Conservation (phyloP, 1,139 yeast species). For the Groenewaldozyma auringiensis region DNA sequence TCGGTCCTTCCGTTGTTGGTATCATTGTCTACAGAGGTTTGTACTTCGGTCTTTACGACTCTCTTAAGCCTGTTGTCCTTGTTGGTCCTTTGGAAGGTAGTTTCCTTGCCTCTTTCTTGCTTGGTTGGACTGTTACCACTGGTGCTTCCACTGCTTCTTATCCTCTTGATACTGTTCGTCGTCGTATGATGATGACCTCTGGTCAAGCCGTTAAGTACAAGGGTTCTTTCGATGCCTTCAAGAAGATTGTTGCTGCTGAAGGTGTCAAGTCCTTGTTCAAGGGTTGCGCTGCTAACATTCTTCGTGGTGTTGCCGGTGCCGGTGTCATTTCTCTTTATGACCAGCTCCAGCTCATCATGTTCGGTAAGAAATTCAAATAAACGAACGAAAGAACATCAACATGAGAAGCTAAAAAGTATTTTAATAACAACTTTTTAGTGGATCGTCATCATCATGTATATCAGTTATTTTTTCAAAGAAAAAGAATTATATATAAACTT, state of each 20-base stretch:
- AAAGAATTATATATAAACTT: too few species aligned
- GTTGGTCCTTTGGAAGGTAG: conserved; percentile 65
- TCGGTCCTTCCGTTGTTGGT: conserved; percentile 76
- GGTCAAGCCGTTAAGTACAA: conserved; percentile 72
- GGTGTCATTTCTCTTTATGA: conserved; percentile 78
- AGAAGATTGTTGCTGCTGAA: conserved; percentile 62
- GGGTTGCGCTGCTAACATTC: conserved; percentile 84
- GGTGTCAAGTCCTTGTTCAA: conserved; percentile 67
- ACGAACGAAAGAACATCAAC: conserved; percentile 12
- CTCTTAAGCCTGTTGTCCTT: conserved; percentile 67
- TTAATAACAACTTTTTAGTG: too few species aligned
- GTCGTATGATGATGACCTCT: conserved; percentile 86
- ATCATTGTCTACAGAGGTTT: conserved; percentile 78
- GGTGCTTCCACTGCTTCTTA: conserved; percentile 74
- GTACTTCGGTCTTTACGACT: conserved; percentile 75
- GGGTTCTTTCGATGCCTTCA: conserved; percentile 69
- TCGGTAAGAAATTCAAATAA: conserved; percentile 64
- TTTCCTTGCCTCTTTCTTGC: conserved; percentile 66
- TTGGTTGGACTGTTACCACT: conserved; percentile 75
- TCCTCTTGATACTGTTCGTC: conserved; percentile 77
- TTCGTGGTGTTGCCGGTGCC: conserved; percentile 85
- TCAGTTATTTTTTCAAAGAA: too few species aligned
- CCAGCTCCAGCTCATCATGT: conserved; percentile 63
- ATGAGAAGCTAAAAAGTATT: too few species aligned
- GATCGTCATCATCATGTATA: too few species aligned